Evolutionary conservation across 352 stramenopile species (phyloP).

Genomic region (Elongisporangium senticosum): DNA sequence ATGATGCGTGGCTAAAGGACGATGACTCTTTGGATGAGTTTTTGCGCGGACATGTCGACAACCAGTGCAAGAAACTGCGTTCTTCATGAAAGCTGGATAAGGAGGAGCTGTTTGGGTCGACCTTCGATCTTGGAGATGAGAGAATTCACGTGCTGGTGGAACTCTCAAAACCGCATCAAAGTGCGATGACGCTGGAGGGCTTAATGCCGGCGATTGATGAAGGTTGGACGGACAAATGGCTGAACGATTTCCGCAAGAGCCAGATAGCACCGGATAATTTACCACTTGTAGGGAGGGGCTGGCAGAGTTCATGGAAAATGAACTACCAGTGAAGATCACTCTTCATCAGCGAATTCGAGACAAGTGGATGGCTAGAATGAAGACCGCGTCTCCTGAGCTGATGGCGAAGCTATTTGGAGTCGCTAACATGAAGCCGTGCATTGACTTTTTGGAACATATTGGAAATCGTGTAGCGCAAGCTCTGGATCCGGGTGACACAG

Average conservation of each 20-base stretch:
- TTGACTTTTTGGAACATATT: constrained; percentile 13
- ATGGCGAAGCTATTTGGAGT: constrained; percentile 19
- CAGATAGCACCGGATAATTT: constrained; percentile 12
- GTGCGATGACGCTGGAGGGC: neutral
- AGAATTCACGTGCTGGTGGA: constrained; percentile 18
- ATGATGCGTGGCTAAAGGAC: constrained; percentile 15
- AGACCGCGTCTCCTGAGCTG: constrained; percentile 10
- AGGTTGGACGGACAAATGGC: constrained; percentile 9
- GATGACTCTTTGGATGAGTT: constrained; percentile 8
- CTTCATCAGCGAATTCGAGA: constrained; percentile 3
- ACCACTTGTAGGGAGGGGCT: constrained; percentile 9
- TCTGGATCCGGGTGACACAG: constrained; percentile 12
- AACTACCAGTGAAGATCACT: constrained; percentile 9
- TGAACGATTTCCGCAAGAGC: constrained; percentile 10
- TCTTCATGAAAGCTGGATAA: constrained; percentile 12
- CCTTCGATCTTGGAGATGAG: constrained; percentile 14
- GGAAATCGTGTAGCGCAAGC: constrained; percentile 10
- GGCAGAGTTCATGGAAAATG: constrained; percentile 7
- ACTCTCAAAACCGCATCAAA: neutral
- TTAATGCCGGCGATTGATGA: constrained; percentile 4
- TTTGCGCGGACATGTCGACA: constrained; percentile 10
- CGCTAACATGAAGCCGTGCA: constrained; percentile 12
- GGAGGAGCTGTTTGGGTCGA: constrained; percentile 13
- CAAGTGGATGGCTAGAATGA: constrained; percentile 11
- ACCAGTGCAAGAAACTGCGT: constrained; percentile 9